Base-by-base conservation (phyloP, 2,329 filamentous ascomycete genomes). In the Juglanconis sp. region DNA sequence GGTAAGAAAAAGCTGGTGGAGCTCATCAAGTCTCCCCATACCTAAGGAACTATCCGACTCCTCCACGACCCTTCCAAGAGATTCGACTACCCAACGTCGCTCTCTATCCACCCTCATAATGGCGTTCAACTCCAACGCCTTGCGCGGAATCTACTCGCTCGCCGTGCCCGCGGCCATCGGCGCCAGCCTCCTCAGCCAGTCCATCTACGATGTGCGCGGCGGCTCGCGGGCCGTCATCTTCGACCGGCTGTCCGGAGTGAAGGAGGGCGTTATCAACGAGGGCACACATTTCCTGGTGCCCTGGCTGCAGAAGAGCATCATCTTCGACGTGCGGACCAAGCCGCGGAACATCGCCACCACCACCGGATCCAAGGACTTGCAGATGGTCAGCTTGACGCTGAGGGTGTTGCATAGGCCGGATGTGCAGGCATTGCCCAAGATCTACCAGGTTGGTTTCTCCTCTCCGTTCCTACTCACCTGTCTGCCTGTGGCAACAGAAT, bases 311-410 rank as follows among this genome's bases (percentile, higher is more conserved):
- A 89, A 87, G 77, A 91, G 89, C 69, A 92, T 99, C 79, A 83
- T 96, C 74, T 99, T 96, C 75, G 95, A 99, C 80, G 95, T 99
- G 67, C 89, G 95, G 65, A 99, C 96, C 60, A 96, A 96, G 84
- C 95, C 95, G 64, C 86, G 95, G 73, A 98, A 96, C 76, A 98
- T 99, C 74, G 91, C 90, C 67, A 99, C 95, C 34, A 99, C 95
- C 31, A 99, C 95, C 11, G 95, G 95, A 61, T 94, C 89, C 84
- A 99, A 99, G 86, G 95, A 99, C 80, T 78, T 99, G 83, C 95
- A 99, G 82, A 99, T 99, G 95, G 95, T 99, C 72, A 97, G 92
- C 84, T 84, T 99, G 83, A 99, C 95, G 57, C 84, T 99, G 74
- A 86, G 95, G 77, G 95, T 99, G 66, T 79, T 99, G 76, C 94